These are phyloP conservation scores for Hylodesmum podocarpum DNA, from an alignment of 306 rosid genomes.

Conservation along the genomic window DNA sequence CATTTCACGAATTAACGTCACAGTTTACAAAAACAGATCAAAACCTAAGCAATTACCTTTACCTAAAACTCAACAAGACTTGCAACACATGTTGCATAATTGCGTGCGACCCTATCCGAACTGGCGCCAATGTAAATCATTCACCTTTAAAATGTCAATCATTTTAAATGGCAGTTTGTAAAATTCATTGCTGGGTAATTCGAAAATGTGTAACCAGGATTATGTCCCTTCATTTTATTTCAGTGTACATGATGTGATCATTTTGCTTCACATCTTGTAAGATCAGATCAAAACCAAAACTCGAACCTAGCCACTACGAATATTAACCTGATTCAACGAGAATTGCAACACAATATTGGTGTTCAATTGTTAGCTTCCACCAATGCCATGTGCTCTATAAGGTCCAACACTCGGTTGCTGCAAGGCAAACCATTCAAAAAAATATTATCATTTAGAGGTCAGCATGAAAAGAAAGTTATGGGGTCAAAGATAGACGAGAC, in stretches of 20 bases:
- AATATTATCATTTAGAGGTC: not conserved
- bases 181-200: slow-evolving; percentile 9
- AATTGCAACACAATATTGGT: slow-evolving; percentile 19
- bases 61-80: no score
- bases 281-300: slow-evolving; percentile 37
- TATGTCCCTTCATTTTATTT: slow-evolving; percentile 29
- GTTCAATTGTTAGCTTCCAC: slow-evolving; percentile 60
- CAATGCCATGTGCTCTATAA: slow-evolving; percentile 91
- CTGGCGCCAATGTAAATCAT: not conserved
- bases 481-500: not conserved
- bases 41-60: no score
- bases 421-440: slow-evolving; percentile 12
- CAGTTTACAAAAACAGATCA: no score
- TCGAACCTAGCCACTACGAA: slow-evolving; percentile 26
- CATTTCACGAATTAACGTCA: no score
- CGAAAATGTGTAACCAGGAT: slow-evolving; percentile 1
- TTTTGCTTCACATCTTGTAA: slow-evolving; percentile 25
- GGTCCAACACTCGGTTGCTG: slow-evolving; percentile 98
- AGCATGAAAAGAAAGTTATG: not conserved
- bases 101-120: no score
- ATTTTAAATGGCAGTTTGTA: not conserved
- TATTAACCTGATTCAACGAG: slow-evolving; percentile 35
- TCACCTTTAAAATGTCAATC: not conserved
- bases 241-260: slow-evolving; percentile 27
- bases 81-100: no score